Evolutionary conservation across 345 rosid species (phyloP), one percentile per base, ranked within the genome.

Genomic region (Xanthoceras sorbifolium): DNA sequence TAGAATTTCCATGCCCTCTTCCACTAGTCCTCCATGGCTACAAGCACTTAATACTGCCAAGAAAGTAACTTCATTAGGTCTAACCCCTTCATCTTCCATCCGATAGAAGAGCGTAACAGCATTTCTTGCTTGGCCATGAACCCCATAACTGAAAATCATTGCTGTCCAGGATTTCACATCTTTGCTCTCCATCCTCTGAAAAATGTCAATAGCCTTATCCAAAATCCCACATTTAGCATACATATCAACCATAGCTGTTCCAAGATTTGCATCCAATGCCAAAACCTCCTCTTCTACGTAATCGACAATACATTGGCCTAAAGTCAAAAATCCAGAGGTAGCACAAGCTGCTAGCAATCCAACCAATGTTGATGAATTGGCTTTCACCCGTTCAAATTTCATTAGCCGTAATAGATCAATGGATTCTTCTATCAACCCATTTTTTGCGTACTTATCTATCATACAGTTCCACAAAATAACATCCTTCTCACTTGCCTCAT

Each of bases 161-260:
- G 89, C 80, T 5, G 92, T 85, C 93, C 92, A 88, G 5, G 87
- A 83, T 82, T 84, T 88, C 2, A 89, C 92, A 82, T 89, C 93
- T 76, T 84, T 90, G 62, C 60, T 62, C 79, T 79, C 77, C 79
- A 85, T 90, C 73, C 84, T 81, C 60, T 83, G 42, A 63, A 86
- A 92, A 64, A 85, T 54, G 3, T 75, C 78, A 55, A 81, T 44
- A 67, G 93, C 92, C 75, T 83, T 84, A 15, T 86, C 86, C 73
- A 89, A 67, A 78, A 71, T 59, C 31, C 93, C 94, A 4, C 89
- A 84, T 75, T 90, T 90, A 52, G 89, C 85, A 80, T 86, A 90
- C 91, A 90, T 87, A 85, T 90, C 83, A 62, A 90, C 64, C 17
- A 90, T 79, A 74, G 94, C 83, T 4, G 93, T 92, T 68, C 93